These are phyloP conservation scores for Boletellus emodensis DNA, from an alignment of 768 basidiomycete genomes.

Conservation along the genomic window DNA sequence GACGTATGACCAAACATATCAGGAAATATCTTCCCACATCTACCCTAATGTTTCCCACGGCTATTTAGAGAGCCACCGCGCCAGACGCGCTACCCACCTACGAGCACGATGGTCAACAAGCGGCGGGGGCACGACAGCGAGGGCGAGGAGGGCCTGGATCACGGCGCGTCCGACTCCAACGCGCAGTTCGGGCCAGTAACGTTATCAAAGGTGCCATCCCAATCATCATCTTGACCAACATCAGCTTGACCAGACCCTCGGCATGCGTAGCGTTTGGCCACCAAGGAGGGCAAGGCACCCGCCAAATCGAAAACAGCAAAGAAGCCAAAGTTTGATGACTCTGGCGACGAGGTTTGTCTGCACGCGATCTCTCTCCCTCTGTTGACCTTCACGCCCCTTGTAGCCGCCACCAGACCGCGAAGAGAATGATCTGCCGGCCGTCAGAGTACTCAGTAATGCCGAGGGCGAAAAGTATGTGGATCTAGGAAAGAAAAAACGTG, in stretches of 20 bases:
- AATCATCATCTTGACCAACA: background rate
- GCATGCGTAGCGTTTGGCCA: background rate
- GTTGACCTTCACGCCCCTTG: slow-evolving; percentile 15
- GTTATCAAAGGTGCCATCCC: slow-evolving; percentile 13
- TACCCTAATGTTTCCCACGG: slow-evolving; percentile 7
- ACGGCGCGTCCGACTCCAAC: slow-evolving; percentile 16
- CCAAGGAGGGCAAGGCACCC: slow-evolving; percentile 10
- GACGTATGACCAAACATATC: slow-evolving; percentile 30
- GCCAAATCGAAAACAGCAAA: slow-evolving; percentile 28
- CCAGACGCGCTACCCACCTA: background rate
- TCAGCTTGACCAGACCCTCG: background rate
- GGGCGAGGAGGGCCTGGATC: slow-evolving; percentile 9
- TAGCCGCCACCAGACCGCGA: slow-evolving; percentile 13
- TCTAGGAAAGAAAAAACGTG: slow-evolving; percentile 70
- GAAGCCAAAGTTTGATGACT: slow-evolving; percentile 31
- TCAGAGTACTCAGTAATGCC: slow-evolving; percentile 14
- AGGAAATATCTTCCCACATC: slow-evolving; percentile 27
- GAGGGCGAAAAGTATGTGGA: slow-evolving; percentile 51
- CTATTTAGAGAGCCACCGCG: background rate
- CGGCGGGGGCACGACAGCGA: slow-evolving; percentile 21
- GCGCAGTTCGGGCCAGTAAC: slow-evolving; percentile 1
- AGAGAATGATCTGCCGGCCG: background rate
- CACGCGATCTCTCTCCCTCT: background rate
- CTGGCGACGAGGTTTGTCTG: slow-evolving; percentile 9
- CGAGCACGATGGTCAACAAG: slow-evolving; percentile 7